These are phyloP conservation scores for Hemileccinum rubropunctum DNA, from an alignment of 768 basidiomycete genomes.

Conservation along the genomic window DNA sequence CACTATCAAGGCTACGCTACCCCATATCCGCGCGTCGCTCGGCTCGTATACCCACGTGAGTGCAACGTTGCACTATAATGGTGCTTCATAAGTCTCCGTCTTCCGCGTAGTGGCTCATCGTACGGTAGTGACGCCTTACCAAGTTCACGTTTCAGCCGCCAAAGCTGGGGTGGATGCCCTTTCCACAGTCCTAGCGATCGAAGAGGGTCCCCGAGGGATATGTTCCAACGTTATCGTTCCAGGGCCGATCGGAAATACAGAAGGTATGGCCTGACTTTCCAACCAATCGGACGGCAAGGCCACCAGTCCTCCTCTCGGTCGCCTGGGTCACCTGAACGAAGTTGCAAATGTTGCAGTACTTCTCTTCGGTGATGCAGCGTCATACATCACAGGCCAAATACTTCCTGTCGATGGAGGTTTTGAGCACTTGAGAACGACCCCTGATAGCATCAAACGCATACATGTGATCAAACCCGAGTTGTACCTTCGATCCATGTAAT, in stretches of 20 bases:
- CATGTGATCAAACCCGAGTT: slow-evolving; percentile 52
- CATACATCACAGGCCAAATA: slow-evolving; percentile 75
- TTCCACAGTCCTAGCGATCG: slow-evolving; percentile 81
- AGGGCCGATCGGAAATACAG: slow-evolving; percentile 79
- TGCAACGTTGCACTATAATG: slow-evolving; percentile 82
- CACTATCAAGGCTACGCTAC: slow-evolving; percentile 89
- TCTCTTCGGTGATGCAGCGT: slow-evolving; percentile 78
- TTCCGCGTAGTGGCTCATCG: neutral
- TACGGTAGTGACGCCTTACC: slow-evolving; percentile 67
- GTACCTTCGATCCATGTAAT: slow-evolving; percentile 10
- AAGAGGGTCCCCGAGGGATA: slow-evolving; percentile 94
- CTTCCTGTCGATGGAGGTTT: slow-evolving; percentile 66
- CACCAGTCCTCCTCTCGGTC: slow-evolving; percentile 40
- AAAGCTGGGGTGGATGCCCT: slow-evolving; percentile 94
- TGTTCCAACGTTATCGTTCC: slow-evolving; percentile 86
- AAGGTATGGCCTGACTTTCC: slow-evolving; percentile 62
- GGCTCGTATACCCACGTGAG: slow-evolving; percentile 90
- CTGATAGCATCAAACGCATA: slow-evolving; percentile 43
- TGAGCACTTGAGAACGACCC: slow-evolving; percentile 51
- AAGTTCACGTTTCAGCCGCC: slow-evolving; percentile 92
- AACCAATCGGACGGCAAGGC: neutral
- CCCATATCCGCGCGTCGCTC: slow-evolving; percentile 62
- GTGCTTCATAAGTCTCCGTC: slow-evolving; percentile 33
- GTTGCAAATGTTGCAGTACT: slow-evolving; percentile 72
- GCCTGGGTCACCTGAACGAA: slow-evolving; percentile 58